A percentile compares a stretch with the other conserved stretches of the same genome.
phyloP scores from a whole-genome alignment of 2,329 filamentous ascomycete genomes.

The Botrytis aclada region DNA sequence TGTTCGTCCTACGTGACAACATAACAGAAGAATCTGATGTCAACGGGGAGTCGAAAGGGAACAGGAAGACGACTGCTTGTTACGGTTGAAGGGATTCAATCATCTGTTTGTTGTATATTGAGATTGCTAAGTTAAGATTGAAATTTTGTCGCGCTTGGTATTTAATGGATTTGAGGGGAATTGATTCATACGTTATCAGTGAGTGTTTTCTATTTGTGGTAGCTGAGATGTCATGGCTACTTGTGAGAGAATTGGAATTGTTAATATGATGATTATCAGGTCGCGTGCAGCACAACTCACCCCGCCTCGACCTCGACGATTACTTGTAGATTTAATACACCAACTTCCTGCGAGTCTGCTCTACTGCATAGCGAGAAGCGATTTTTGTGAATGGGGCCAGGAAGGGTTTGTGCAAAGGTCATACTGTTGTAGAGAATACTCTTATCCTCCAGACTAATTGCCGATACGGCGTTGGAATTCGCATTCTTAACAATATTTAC shows the following conservation, averaged over 20 bases:
- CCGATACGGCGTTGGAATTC: background rate
- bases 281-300: conserved; percentile 15
- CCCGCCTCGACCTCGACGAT: conserved; percentile 6
- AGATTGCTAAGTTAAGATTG: background rate
- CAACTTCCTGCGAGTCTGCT: background rate
- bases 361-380: background rate
- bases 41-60: background rate
- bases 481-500: background rate
- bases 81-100: background rate
- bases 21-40: background rate
- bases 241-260: background rate
- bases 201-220: background rate
- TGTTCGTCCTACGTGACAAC: background rate
- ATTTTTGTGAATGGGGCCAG: background rate
- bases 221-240: background rate
- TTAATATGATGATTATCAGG: background rate
- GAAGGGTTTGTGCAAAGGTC: background rate
- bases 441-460: too few species aligned
- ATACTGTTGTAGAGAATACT: background rate
- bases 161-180: background rate
- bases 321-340: background rate
- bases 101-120: background rate
- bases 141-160: background rate
- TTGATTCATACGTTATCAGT: background rate
- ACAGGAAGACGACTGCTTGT: background rate